Evolutionary conservation across 1,139 yeast species (phyloP).

Genomic region (Yamadazyma diospyri): DNA sequence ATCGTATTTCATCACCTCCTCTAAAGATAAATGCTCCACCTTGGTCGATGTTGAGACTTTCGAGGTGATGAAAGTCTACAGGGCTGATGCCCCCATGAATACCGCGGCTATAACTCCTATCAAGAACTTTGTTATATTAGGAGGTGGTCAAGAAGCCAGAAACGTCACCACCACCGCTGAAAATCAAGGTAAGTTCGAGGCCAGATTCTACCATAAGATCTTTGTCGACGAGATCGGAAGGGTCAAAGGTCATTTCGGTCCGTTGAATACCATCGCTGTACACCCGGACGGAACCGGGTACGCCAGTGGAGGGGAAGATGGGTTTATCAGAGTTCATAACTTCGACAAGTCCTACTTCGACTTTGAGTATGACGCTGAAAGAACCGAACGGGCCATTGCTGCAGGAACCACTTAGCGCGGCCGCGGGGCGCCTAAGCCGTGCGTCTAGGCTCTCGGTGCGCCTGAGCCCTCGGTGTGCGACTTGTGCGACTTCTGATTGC

Average conservation of each 20-base stretch:
- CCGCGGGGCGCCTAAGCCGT: too few species aligned
- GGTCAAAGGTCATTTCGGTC: slow-evolving; percentile 98
- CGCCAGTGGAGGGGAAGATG: slow-evolving; percentile 98
- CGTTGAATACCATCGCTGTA: slow-evolving; percentile 87
- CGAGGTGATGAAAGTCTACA: slow-evolving; percentile 67
- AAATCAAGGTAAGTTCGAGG: slow-evolving; percentile 94
- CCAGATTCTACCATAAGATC: slow-evolving; percentile 91
- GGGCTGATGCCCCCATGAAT: slow-evolving; percentile 92
- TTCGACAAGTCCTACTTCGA: slow-evolving; percentile 92
- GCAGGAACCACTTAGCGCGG: slow-evolving; percentile 22
- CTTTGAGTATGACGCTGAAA: slow-evolving; percentile 88
- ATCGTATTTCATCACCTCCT: slow-evolving; percentile 87
- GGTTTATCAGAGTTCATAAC: slow-evolving; percentile 89
- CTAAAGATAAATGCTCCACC: slow-evolving; percentile 88
- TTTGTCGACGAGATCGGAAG: slow-evolving; percentile 96
- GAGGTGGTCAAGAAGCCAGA: slow-evolving; percentile 99
- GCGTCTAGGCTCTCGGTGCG: too few species aligned
- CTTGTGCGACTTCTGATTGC: too few species aligned
- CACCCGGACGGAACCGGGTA: slow-evolving; percentile 94
- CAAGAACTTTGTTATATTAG: slow-evolving; percentile 88
- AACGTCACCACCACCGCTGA: slow-evolving; percentile 96
- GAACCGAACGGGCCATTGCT: slow-evolving; percentile 58
- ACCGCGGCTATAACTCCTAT: slow-evolving; percentile 92
- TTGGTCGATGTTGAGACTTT: slow-evolving; percentile 77
- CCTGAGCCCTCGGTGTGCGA: too few species aligned